Evolutionary conservation across 1,139 yeast genomes (phyloP).

Genomic region (Hemisphaericaspora subhashii): DNA sequence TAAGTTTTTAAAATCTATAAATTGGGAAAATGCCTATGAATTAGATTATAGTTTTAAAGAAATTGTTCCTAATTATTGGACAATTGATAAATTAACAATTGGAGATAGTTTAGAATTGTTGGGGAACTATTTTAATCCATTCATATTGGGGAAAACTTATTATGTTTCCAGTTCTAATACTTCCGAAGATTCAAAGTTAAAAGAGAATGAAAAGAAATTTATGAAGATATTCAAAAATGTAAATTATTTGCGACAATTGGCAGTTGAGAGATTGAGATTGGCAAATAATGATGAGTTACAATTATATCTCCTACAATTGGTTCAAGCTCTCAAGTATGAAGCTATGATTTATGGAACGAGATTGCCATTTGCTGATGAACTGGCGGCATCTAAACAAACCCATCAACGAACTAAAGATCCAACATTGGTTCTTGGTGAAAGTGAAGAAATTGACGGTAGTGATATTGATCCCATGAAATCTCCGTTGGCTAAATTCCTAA

Average conservation of each 20-base stretch:
- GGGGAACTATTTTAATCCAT: conserved; percentile 65
- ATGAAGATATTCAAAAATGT: conserved; percentile 36
- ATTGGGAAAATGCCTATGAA: conserved; percentile 85
- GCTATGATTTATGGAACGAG: conserved; percentile 26
- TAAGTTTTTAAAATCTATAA: conserved; percentile 81
- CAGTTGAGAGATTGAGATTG: conserved; percentile 76
- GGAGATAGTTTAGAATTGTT: conserved; percentile 91
- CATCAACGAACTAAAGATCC: not conserved
- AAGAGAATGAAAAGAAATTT: conserved; percentile 32
- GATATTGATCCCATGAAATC: conserved; percentile 30
- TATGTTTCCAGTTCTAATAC: conserved; percentile 3
- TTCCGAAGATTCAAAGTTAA: conserved; percentile 12
- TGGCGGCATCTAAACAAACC: conserved; percentile 6
- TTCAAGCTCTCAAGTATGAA: conserved; percentile 87
- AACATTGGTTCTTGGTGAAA: conserved; percentile 13
- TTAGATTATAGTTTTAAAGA: conserved; percentile 72
- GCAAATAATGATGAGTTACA: conserved; percentile 82
- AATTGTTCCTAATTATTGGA: conserved; percentile 46
- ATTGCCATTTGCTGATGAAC: conserved; percentile 13
- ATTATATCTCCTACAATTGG: conserved; percentile 81
- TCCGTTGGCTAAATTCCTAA: conserved; percentile 77
- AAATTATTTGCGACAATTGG: conserved; percentile 67
- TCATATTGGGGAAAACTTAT: conserved; percentile 26
- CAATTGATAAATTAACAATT: conserved; percentile 72
- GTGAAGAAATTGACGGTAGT: conserved; percentile 12